These are phyloP conservation scores for Lasiodiplodia sp. DNA, from an alignment of 2,329 filamentous ascomycete genomes.

Conservation along the genomic window DNA sequence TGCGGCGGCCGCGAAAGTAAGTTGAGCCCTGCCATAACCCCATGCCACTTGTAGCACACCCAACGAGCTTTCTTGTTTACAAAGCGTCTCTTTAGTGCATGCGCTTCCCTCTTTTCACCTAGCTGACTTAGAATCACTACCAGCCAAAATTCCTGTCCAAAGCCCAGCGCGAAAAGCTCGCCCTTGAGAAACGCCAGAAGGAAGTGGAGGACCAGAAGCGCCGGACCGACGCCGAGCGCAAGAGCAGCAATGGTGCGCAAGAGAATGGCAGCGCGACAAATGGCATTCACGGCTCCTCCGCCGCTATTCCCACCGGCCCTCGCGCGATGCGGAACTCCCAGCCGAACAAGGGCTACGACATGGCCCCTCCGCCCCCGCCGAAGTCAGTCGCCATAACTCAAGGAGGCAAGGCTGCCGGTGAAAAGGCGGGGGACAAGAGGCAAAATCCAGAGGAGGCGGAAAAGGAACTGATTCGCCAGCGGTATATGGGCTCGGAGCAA, in stretches of 20 bases:
- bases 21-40: constrained; percentile 1
- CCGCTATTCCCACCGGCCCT: constrained; percentile 59
- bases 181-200: constrained; percentile 77
- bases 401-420: constrained; percentile 29
- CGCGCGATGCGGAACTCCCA: constrained; percentile 56
- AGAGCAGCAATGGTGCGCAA: not conserved
- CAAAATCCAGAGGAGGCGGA: constrained; percentile 67
- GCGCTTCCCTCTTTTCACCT: constrained; percentile 30
- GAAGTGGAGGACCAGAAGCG: constrained; percentile 71
- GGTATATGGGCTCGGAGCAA: constrained; percentile 91
- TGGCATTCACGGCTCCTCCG: constrained; percentile 31
- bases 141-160: constrained; percentile 85
- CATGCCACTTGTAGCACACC: not conserved
- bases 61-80: constrained; percentile 30
- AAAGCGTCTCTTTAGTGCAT: constrained; percentile 38
- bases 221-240: constrained; percentile 52
- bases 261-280: constrained; percentile 31
- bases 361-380: constrained; percentile 59
- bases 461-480: constrained; percentile 74
- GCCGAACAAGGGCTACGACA: constrained; percentile 58
- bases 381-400: constrained; percentile 46
- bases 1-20: constrained; percentile 78
- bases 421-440: constrained; percentile 40
- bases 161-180: constrained; percentile 80
- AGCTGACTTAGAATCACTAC: constrained; percentile 34